Evolutionary conservation across 129 eudicot species (phyloP), one percentile per base, ranked within the genome.

Genomic region (Chrysanthemum seticuspe): DNA sequence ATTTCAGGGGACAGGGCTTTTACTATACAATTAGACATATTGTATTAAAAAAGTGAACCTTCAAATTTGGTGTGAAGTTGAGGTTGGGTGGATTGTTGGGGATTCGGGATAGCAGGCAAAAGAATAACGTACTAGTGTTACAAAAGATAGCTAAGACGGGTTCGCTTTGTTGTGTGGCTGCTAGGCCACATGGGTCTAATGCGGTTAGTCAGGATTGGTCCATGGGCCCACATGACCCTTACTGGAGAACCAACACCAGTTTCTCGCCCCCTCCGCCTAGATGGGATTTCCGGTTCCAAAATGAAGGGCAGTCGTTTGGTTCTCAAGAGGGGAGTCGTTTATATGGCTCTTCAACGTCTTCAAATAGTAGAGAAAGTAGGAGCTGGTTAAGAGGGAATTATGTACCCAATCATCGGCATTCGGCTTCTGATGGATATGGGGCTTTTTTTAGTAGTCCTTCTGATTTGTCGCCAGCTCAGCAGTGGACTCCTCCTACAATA

Each of bases 91-190:
- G 47, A 40, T 40, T 40, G 47, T 53, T 53, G 58, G 19, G 19
- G n/a, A 53, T 53, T 53, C 8, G n/a, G 13, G 14, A 1, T 52
- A 3, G 57, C 57, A 12, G 58, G 58, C 21, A 54, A 9, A 15
- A 51, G 10, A 2, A 11, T 21, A 76, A 57, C 27, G 3, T 5
- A 58, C 21, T 0, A 1, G 79, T 78, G 71, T 14, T 57, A 51
- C 69, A 76, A 82, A 86, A 80, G 29, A 83, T 88, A 82, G 92
- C 95, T 78, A 88, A 88, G 67, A 91, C 89, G 97, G 97, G 97
- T 85, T 88, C 97, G 10, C 96, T 91, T 59, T 91, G 97, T 88
- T 91, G 97, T 83, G 97, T 91, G 97, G 97, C 97, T 70, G 96
- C 97, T 14, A 88, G 97, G 96, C 97, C 97, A 84, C 96, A 91